These are phyloP conservation scores for Penicillium robsamsonii DNA, from an alignment of 495 filamentous ascomycete species.

Conservation along the genomic window DNA sequence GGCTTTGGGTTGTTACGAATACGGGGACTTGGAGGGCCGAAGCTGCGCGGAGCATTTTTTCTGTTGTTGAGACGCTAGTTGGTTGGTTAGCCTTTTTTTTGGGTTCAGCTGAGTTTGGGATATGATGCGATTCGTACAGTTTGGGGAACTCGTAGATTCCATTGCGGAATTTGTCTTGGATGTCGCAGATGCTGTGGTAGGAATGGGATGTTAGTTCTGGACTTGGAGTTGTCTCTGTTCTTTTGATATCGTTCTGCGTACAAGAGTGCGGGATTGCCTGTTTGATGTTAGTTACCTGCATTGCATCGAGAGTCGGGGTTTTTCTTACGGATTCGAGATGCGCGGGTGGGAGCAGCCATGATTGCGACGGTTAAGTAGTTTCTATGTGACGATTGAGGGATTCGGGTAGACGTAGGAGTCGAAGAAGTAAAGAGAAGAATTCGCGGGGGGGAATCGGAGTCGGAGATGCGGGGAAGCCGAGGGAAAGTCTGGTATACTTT, in stretches of 20 bases:
- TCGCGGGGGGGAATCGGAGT: constrained; percentile 21
- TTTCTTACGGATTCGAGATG: constrained; percentile 37
- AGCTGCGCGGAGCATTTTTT: constrained; percentile 46
- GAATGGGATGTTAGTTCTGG: constrained; percentile 9
- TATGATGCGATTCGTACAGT: constrained; percentile 49
- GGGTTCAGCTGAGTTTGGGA: neutral
- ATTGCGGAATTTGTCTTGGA: constrained; percentile 88
- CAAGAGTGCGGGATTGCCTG: constrained; percentile 71
- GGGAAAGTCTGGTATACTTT: constrained; percentile 8
- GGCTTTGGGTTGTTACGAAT: constrained; percentile 81
- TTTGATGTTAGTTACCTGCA: constrained; percentile 19
- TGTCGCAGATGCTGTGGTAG: constrained; percentile 75
- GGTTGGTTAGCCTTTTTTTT: constrained; percentile 6
- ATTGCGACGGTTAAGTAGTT: constrained; percentile 7
- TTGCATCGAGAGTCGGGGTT: neutral
- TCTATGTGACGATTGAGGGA: neutral
- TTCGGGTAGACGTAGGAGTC: neutral
- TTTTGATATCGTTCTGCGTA: constrained; percentile 31
- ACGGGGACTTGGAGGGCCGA: constrained; percentile 70
- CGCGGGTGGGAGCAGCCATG: constrained; percentile 34
- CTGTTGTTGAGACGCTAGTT: constrained; percentile 34
- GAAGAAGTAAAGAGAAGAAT: constrained; percentile 3
- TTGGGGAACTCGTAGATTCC: constrained; percentile 81
- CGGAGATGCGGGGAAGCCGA: constrained; percentile 30
- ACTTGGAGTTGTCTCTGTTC: neutral